Conservation (phyloP, 1,284 basidiomycete genomes). For the Tetrapyrgos nigripes region DNA sequence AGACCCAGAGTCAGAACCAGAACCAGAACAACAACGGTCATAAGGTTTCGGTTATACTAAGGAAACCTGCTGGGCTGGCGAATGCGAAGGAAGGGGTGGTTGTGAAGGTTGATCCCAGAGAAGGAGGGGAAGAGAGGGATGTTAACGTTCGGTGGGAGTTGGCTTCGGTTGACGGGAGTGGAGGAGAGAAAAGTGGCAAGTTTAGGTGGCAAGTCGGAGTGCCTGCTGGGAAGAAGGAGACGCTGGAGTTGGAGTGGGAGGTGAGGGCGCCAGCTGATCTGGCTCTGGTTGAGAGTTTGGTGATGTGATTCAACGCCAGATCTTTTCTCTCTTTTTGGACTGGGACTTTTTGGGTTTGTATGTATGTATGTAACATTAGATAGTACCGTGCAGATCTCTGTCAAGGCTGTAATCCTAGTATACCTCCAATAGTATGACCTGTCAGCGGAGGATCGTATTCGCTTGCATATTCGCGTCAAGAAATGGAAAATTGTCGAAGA, state of each 20-base stretch:
- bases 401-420: no score
- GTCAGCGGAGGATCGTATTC: no score
- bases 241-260: slow-evolving; percentile 55
- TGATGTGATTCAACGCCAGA: no score
- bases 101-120: slow-evolving; percentile 34
- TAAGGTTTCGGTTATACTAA: slow-evolving; percentile 51
- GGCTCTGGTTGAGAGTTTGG: slow-evolving; percentile 28
- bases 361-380: no score
- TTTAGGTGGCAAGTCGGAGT: slow-evolving; percentile 47
- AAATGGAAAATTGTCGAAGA: no score
- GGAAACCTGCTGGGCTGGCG: slow-evolving; percentile 53
- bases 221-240: slow-evolving; percentile 43
- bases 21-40: slow-evolving; percentile 35
- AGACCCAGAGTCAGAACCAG: neutral
- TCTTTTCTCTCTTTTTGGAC: no score
- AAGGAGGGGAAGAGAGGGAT: slow-evolving; percentile 18
- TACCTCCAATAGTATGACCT: no score
- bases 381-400: no score
- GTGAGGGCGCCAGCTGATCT: slow-evolving; percentile 52
- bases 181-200: slow-evolving; percentile 50
- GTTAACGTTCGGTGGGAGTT: slow-evolving; percentile 46
- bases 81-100: slow-evolving; percentile 49
- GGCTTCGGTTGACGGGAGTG: slow-evolving; percentile 36
- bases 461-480: no score
- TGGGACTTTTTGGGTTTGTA: no score